Conservation (phyloP, 345 rosid genomes). For the Physaria fendleri region DNA sequence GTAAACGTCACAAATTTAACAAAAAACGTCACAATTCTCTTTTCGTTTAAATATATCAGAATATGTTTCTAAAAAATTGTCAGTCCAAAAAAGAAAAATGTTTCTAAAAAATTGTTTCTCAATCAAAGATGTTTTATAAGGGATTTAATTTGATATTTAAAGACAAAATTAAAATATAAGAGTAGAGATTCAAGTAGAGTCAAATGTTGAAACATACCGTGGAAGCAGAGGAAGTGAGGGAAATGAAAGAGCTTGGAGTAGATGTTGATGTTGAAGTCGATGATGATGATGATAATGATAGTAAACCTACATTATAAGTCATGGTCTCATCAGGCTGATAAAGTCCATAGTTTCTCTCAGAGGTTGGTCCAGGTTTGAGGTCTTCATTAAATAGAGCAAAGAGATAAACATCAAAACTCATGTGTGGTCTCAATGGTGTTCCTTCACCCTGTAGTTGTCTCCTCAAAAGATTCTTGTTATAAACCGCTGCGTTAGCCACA, state of each 20-base stretch:
- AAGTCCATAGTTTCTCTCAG: slow-evolving; percentile 88
- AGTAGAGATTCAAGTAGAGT: neutral
- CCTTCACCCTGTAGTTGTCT: slow-evolving; percentile 73
- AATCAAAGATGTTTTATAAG: neutral
- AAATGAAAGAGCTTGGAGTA: slow-evolving; percentile 40
- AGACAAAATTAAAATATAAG: neutral
- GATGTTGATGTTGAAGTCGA: slow-evolving; percentile 35
- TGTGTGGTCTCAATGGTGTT: slow-evolving; percentile 66
- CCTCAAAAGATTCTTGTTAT: slow-evolving; percentile 59
- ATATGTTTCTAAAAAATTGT: neutral
- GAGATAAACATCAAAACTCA: slow-evolving; percentile 64
- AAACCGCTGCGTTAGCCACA: slow-evolving; percentile 54
- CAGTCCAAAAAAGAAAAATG: too few relatives aligned
- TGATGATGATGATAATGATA: slow-evolving; percentile 37
- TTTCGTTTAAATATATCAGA: neutral
- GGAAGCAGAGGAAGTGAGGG: slow-evolving; percentile 67
- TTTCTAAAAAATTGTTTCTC: neutral
- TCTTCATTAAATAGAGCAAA: slow-evolving; percentile 93
- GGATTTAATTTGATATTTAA: neutral
- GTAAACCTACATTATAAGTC: slow-evolving; percentile 68
- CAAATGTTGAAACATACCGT: slow-evolving; percentile 41
- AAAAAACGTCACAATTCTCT: slow-evolving; percentile 10
- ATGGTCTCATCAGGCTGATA: slow-evolving; percentile 78
- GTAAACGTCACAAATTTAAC: slow-evolving; percentile 10
- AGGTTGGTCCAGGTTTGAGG: slow-evolving; percentile 86